These are phyloP conservation scores for Dendrocalamus sinicus DNA, from an alignment of 176 grass and related monocot species.

Conservation along the genomic window DNA sequence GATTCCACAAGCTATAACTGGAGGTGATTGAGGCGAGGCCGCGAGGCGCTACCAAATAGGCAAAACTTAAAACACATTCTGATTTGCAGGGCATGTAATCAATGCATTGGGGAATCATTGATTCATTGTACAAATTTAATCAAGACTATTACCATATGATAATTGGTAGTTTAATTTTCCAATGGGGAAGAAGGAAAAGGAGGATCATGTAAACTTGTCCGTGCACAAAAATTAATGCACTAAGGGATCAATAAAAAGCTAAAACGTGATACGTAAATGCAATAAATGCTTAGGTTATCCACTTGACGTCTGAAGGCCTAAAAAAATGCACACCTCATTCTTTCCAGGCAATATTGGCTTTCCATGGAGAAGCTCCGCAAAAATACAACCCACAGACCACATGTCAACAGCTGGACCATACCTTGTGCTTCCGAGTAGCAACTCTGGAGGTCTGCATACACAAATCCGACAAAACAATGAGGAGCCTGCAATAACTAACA, in stretches of 20 bases:
- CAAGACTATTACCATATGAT: not conserved
- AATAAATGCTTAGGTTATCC: constrained; percentile 21
- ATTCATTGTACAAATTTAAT: not conserved
- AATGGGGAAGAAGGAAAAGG: not conserved
- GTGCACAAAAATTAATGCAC: not conserved
- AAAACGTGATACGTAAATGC: not conserved
- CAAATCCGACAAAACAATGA: constrained; percentile 15
- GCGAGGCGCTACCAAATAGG: not conserved
- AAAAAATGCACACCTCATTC: constrained; percentile 69
- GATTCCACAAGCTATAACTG: not conserved
- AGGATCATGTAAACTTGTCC: not conserved
- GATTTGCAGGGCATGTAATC: not conserved
- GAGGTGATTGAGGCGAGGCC: not conserved
- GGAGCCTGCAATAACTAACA: not conserved
- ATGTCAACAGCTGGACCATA: constrained; percentile 95
- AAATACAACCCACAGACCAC: constrained; percentile 98
- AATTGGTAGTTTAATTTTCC: not conserved
- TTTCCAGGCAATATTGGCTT: constrained; percentile 96
- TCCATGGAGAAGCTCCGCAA: constrained; percentile 90
- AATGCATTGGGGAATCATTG: not conserved
- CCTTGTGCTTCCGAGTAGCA: constrained; percentile 85
- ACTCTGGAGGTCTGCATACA: constrained; percentile 78
- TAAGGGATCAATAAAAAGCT: not conserved
- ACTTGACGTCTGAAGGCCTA: not conserved
- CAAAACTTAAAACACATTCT: not conserved